Percentiles rank a stretch among this genome's conserved stretches.
Evolutionary conservation across 225 moss, liverwort and hornwort genomes (phyloP).

Genomic region (Sphagnum contortum): DNA sequence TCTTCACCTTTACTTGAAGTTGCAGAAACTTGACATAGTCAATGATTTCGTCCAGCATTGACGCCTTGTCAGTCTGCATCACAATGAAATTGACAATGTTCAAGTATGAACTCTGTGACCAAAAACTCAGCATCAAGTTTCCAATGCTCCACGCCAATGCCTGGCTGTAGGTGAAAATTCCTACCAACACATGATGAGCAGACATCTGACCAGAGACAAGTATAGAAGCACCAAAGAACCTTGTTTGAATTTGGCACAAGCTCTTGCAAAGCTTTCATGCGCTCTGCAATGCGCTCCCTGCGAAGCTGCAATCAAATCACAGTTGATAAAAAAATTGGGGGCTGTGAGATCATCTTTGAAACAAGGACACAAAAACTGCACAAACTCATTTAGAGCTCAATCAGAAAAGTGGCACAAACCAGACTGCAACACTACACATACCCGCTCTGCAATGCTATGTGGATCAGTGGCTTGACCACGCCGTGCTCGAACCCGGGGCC

Average conservation of each 20-base stretch:
- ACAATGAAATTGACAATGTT: neutral
- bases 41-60: constrained; percentile 98
- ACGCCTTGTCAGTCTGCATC: constrained; percentile 84
- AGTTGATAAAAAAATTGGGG: neutral
- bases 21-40: constrained; percentile 97
- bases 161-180: too few species aligned
- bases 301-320: constrained; percentile 47
- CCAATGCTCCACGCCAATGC: neutral
- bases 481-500: constrained; percentile 95
- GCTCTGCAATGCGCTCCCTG: constrained; percentile 93
- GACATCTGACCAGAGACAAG: neutral
- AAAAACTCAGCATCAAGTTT: neutral
- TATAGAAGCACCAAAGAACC: constrained; percentile 17
- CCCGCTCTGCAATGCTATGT: constrained; percentile 99
- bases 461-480: constrained; percentile 99
- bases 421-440: constrained; percentile 19
- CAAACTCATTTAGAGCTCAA: neutral
- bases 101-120: neutral
- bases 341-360: neutral
- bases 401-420: constrained; percentile 9
- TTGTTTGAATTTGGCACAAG: constrained; percentile 98
- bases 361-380: neutral
- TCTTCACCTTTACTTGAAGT: constrained; percentile 94
- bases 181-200: too few species aligned
- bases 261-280: constrained; percentile 98